phyloP scores from a whole-genome alignment of 2,329 filamentous ascomycete genomes.

The Penicillium sp. region DNA sequence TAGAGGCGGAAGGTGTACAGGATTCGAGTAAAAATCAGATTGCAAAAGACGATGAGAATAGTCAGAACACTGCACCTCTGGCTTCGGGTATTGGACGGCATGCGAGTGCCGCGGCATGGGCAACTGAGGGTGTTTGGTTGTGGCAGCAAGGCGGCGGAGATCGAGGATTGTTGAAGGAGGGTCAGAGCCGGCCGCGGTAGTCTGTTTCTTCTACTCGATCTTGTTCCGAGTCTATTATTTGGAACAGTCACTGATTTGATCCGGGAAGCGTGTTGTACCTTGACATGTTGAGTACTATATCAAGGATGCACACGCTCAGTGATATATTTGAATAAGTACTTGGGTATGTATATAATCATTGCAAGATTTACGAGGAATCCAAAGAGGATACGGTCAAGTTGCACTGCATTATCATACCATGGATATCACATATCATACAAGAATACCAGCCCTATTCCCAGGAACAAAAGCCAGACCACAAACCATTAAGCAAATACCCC shows the following conservation, averaged over 20 bases:
- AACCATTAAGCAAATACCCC: background rate
- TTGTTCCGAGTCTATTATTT: too few species aligned
- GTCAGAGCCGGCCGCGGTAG: constrained; percentile 28
- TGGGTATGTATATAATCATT: background rate
- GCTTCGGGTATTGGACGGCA: constrained; percentile 51
- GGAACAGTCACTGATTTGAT: background rate
- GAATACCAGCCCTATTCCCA: background rate
- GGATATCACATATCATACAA: constrained; percentile 16
- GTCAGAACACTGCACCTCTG: constrained; percentile 5
- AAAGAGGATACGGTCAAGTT: background rate
- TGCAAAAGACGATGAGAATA: constrained; percentile 1
- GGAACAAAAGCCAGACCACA: background rate
- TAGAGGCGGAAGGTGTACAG: constrained; percentile 63
- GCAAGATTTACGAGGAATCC: background rate
- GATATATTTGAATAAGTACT: background rate
- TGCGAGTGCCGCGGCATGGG: constrained; percentile 75
- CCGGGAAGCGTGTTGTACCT: background rate
- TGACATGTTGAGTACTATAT: background rate
- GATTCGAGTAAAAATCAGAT: constrained; percentile 6
- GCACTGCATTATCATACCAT: constrained; percentile 13
- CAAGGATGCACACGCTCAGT: background rate
- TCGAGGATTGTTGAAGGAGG: constrained; percentile 38
- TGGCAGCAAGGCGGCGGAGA: constrained; percentile 65
- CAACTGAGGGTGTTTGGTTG: constrained; percentile 84
- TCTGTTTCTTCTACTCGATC: background rate